phyloP scores from a whole-genome alignment of 768 basidiomycete species.

The Lyophyllum semitale region DNA sequence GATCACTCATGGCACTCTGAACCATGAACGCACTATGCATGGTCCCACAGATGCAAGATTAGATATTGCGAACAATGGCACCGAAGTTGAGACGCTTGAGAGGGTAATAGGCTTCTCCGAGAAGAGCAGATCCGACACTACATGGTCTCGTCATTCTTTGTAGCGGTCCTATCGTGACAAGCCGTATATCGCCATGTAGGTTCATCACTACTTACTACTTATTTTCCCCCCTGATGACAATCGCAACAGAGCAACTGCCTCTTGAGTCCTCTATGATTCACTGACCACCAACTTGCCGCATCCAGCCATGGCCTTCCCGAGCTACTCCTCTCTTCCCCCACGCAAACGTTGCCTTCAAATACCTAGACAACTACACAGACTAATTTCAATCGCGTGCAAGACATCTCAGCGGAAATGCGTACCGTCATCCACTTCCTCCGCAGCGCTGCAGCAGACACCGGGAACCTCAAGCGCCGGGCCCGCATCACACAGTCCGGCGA shows the following conservation, averaged over 20 bases:
- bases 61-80: too few relatives aligned
- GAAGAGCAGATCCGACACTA: too few relatives aligned
- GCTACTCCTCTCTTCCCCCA: conserved; percentile 66
- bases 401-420: conserved; percentile 64
- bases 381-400: conserved; percentile 69
- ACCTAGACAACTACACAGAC: conserved; percentile 66
- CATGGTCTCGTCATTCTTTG: too few relatives aligned
- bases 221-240: too few relatives aligned
- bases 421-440: conserved; percentile 60
- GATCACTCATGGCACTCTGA: background rate
- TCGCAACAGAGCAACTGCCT: conserved; percentile 53
- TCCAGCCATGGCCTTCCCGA: conserved; percentile 70
- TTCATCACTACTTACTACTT: too few relatives aligned
- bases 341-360: conserved; percentile 62
- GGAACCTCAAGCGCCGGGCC: conserved; percentile 42
- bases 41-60: too few relatives aligned
- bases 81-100: too few relatives aligned
- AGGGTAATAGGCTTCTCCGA: too few relatives aligned
- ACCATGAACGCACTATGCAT: too few relatives aligned
- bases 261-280: conserved; percentile 78
- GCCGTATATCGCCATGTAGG: too few relatives aligned
- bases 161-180: too few relatives aligned
- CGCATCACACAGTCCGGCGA: conserved; percentile 43
- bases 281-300: conserved; percentile 82
- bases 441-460: conserved; percentile 30